Base-by-base conservation (phyloP, 495 filamentous ascomycete species). In the Neurospora sp. region DNA sequence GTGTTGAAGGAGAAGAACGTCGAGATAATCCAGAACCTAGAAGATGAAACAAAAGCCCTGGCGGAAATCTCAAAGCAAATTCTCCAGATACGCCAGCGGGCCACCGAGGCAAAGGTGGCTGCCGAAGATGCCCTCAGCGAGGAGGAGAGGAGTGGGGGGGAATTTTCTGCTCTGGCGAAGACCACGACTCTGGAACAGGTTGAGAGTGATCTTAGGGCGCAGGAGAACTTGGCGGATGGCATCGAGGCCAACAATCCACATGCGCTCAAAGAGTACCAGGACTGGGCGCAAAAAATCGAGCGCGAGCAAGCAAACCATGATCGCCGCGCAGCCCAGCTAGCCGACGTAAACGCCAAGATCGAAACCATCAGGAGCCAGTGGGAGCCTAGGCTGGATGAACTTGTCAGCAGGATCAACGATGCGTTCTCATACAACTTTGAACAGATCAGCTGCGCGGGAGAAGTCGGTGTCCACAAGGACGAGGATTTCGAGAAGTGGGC, bases 361-460 rank as follows among this genome's bases (percentile, higher is more conserved):
- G 78, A 81, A 0, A 80, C 85, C 10, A 77, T 89, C 44, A 85
- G 85, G 68, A 81, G 81, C 31, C 85, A 87, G 53, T 99, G 94
- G 94, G 96, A 98, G 79, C 96, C 96, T 0, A 81, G 87, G 76
- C 85, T 99, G 22, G 94, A 98, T 74, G 83, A 82, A 9, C 86
- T 98, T 20, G 86, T 98, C 47, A 81, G 82, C 42, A 89, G 89
- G 77, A 98, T 99, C 80, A 96, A 92, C 77, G 89, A 92, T 35
- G 94, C 94, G 3, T 98, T 98, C 77, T 88, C 90, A 1, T 88
- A 94, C 75, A 97, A 94, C 75, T 98, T 99, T 79, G 88, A 90
- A 75, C 92, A 94, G 79, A 98, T 99, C 78, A 93, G 90, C 72
- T 98, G 95, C 78, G 96, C 94, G n/a, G 96, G 96, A 45, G 92